Evolutionary conservation across 768 basidiomycete species (phyloP).

Genomic region (Lactarius hengduanensis): DNA sequence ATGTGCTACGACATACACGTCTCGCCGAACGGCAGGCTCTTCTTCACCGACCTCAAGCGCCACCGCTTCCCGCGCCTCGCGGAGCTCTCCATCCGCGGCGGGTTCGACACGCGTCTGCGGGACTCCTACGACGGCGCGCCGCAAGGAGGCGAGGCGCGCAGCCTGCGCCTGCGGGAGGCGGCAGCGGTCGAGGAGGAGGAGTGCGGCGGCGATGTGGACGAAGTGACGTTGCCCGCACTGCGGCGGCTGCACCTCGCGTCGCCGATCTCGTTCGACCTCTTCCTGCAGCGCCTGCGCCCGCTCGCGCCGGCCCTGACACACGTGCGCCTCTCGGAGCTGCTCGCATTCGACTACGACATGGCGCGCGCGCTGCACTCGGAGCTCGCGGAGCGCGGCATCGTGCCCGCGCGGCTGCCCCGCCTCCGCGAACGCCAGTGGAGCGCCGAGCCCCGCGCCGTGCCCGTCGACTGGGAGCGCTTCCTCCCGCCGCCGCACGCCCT

Average conservation of each 20-base stretch:
- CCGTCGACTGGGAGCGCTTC: constrained; percentile 25
- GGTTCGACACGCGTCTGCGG: constrained; percentile 26
- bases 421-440: constrained; percentile 19
- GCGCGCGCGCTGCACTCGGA: constrained; percentile 23
- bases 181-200: background rate
- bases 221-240: constrained; percentile 15
- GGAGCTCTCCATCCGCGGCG: constrained; percentile 28
- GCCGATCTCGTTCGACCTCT: constrained; percentile 26
- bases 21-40: constrained; percentile 24
- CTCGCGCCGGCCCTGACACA: constrained; percentile 24
- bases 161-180: background rate
- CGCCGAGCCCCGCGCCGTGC: constrained; percentile 21
- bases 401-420: constrained; percentile 16
- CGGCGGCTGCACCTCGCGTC: constrained; percentile 27
- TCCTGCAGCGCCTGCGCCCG: constrained; percentile 25
- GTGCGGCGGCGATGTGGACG: background rate
- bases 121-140: constrained; percentile 12
- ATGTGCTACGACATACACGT: constrained; percentile 29
- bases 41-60: constrained; percentile 26
- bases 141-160: background rate
- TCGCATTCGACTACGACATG: constrained; percentile 27
- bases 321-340: constrained; percentile 28
- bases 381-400: constrained; percentile 27
- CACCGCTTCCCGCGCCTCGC: constrained; percentile 21
- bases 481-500: constrained; percentile 15